A percentile compares a stretch with the other conserved stretches of the same genome.
phyloP scores from a whole-genome alignment of 305 asterid genomes.

The Solanum aculeatissimum region DNA sequence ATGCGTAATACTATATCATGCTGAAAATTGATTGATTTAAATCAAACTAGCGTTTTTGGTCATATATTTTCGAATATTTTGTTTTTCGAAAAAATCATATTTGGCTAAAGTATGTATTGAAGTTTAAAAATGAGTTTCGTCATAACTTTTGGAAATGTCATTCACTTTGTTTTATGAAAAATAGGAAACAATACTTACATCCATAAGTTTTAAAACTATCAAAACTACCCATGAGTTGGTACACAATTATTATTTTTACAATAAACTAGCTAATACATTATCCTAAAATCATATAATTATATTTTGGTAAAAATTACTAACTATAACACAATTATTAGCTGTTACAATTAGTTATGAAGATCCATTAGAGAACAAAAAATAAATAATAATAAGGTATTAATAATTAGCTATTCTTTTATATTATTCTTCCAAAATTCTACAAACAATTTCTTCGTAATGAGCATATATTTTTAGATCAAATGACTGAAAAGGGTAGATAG shows the following conservation, averaged over 20 bases:
- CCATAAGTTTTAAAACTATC: background rate
- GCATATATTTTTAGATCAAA: background rate
- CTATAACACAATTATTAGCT: background rate
- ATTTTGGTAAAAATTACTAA: background rate
- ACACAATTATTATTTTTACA: background rate
- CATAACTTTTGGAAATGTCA: background rate
- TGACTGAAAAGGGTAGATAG: background rate
- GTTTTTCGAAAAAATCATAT: background rate
- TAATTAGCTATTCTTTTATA: background rate
- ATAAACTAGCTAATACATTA: background rate
- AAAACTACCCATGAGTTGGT: background rate
- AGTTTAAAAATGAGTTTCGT: background rate
- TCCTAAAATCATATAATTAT: background rate
- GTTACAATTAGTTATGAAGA: background rate
- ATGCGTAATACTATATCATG: background rate
- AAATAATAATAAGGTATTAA: background rate
- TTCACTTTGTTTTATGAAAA: background rate
- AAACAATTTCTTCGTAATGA: background rate
- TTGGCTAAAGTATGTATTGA: background rate
- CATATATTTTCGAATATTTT: background rate
- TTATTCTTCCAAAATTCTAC: background rate
- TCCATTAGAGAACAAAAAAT: background rate
- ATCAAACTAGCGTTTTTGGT: too few relatives aligned
- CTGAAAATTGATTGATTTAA: background rate
- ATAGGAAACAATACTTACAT: background rate